Evolutionary conservation across 2,329 filamentous ascomycete genomes (phyloP), one percentile per base, ranked within the genome.

Genomic region (Alternaria sp.): DNA sequence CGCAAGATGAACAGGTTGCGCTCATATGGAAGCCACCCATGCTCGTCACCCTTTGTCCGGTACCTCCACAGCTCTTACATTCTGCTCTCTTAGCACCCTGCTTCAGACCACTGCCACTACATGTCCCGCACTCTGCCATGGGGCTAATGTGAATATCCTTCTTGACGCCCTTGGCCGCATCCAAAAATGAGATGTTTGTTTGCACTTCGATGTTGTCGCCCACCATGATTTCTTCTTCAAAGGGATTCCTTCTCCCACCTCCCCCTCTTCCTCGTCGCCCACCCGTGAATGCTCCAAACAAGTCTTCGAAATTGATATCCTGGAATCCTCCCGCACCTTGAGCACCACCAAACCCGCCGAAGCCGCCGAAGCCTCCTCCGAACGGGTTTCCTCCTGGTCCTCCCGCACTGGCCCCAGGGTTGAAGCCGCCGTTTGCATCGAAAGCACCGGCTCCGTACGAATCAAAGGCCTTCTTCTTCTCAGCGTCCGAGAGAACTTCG

Each of bases 1-100:
- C 89, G 77, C 95, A 99, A 36, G 88, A 82, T 20, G 87, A 85
- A 79, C 95, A 99, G 1, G 93, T 96, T 63, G 92, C 92, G 5
- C 92, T 92, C 90, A 99, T 94, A 82, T 98, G 94, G 82, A 99
- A 98, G 25, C 93, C 94, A 55, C 93, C 93, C 86, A 97, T 91
- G 74, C 93, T 90, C 79, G 97, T 93, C 50, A 98, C 90, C 58
- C 92, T 86, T 38, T 91, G 92, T 52, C 95, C 95, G 2, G 93
- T 93, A 16, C 95, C 95, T 63, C 91, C 90, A 78, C 95, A 99
- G 54, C 86, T 83, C 76, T 89, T 89, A 80, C 95, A 99, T 63
- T 89, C 83, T 25, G 87, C 84, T 69, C 89, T 86, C 79, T 91
- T 89, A 12, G 90, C 87, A 11, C 94, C 94, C 60, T 89, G 80